Percentiles rank a stretch among this genome's conserved stretches.
Evolutionary conservation across 2,329 filamentous ascomycete genomes (phyloP).

Genomic region (Botrytis fragariae): DNA sequence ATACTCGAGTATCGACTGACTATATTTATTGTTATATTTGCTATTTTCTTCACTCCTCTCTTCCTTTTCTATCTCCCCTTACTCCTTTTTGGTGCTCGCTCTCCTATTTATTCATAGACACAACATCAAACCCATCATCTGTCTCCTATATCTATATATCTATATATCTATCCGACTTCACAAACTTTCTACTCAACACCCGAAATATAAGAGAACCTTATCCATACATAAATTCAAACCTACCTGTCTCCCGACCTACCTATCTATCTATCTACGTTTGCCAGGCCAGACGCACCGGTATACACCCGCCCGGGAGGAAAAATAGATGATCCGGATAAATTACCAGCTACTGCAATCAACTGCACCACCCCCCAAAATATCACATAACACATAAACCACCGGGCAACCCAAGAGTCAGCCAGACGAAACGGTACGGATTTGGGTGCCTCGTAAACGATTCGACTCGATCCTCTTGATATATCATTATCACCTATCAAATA

Average conservation of each 20-base stretch:
- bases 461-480: neutral
- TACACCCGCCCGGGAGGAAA: slow-evolving; percentile 1
- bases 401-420: neutral
- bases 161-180: neutral
- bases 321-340: slow-evolving; percentile 11
- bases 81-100: neutral
- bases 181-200: neutral
- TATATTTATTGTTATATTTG: neutral
- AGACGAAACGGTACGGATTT: neutral
- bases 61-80: neutral
- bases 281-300: neutral
- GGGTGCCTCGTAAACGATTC: neutral
- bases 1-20: neutral
- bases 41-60: neutral
- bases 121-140: neutral
- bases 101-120: neutral
- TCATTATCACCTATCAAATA: neutral
- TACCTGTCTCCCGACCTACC: too few species aligned
- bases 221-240: neutral
- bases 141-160: neutral
- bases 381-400: neutral
- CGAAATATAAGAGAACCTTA: neutral
- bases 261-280: neutral
- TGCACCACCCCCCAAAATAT: neutral
- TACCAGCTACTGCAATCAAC: neutral